These are phyloP conservation scores for Myxozyma mucilagina DNA, from an alignment of 805 yeast species.

Conservation along the genomic window DNA sequence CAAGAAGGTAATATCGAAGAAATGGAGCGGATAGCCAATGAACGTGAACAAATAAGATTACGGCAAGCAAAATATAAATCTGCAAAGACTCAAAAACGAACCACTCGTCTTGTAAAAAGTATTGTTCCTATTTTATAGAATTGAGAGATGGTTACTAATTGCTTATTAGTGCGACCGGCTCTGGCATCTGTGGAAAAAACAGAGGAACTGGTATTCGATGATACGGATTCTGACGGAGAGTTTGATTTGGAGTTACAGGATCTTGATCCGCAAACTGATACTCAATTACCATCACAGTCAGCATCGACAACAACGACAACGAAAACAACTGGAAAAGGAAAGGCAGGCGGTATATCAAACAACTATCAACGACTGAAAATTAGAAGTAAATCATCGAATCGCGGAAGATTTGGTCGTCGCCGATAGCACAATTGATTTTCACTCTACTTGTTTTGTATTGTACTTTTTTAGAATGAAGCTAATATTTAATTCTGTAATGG, in stretches of 20 bases:
- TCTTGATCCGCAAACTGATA: neutral
- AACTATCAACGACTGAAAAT: slow-evolving; percentile 37
- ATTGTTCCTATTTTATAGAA: neutral
- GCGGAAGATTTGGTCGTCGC: neutral
- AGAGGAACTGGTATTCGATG: neutral
- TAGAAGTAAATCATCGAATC: neutral
- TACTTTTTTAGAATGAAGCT: too few species aligned
- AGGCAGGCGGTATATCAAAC: slow-evolving; percentile 39
- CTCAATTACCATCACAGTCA: neutral
- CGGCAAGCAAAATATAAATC: slow-evolving; percentile 1
- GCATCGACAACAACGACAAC: neutral
- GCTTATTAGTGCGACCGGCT: slow-evolving; percentile 1
- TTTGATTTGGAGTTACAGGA: neutral
- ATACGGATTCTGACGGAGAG: slow-evolving; percentile 9
- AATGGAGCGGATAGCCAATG: slow-evolving; percentile 1
- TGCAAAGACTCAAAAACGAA: slow-evolving; percentile 21
- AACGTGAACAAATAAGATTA: neutral
- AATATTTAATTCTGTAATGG: too few species aligned
- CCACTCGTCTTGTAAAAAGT: slow-evolving; percentile 13
- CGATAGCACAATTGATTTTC: slow-evolving; percentile 9
- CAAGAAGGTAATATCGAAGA: slow-evolving; percentile 16
- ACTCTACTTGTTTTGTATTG: too few species aligned
- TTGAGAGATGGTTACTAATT: neutral
- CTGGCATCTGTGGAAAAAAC: neutral
- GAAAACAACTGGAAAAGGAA: neutral